Percentiles rank a stretch among this genome's conserved stretches.
Evolutionary conservation across 2,329 filamentous ascomycete species (phyloP).

Genomic region (Diplodia mutila): DNA sequence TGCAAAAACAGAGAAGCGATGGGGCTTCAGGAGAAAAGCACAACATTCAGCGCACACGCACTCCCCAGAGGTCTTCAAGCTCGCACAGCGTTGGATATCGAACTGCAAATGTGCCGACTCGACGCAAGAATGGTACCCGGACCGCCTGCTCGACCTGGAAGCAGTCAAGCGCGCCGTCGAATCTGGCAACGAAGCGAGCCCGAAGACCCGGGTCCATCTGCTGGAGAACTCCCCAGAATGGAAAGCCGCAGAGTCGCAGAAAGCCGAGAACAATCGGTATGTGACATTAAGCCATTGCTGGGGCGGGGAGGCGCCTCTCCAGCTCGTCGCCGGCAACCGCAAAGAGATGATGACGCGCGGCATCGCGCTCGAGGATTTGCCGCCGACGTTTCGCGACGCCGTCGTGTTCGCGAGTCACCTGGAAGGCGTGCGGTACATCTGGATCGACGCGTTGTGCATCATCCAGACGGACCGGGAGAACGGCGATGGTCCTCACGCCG

Average conservation of each 20-base stretch:
- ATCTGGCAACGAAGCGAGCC: background rate
- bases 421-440: conserved; percentile 28
- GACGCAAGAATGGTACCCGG: background rate
- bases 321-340: conserved; percentile 16
- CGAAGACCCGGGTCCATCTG: background rate
- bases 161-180: background rate
- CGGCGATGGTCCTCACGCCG: background rate
- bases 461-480: conserved; percentile 24
- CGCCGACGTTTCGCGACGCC: conserved; percentile 29
- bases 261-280: background rate
- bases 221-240: conserved; percentile 14
- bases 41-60: conserved; percentile 4
- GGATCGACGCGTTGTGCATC: conserved; percentile 26
- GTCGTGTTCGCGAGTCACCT: conserved; percentile 25
- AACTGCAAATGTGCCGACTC: conserved; percentile 27
- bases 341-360: conserved; percentile 9
- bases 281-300: conserved; percentile 28
- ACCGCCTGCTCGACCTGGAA: background rate
- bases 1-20: background rate
- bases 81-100: conserved; percentile 28
- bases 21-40: background rate
- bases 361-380: conserved; percentile 23
- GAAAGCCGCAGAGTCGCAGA: background rate
- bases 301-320: conserved; percentile 24
- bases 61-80: conserved; percentile 20